Evolutionary conservation across 495 filamentous ascomycete genomes (phyloP).

Genomic region (Halenospora varia): DNA sequence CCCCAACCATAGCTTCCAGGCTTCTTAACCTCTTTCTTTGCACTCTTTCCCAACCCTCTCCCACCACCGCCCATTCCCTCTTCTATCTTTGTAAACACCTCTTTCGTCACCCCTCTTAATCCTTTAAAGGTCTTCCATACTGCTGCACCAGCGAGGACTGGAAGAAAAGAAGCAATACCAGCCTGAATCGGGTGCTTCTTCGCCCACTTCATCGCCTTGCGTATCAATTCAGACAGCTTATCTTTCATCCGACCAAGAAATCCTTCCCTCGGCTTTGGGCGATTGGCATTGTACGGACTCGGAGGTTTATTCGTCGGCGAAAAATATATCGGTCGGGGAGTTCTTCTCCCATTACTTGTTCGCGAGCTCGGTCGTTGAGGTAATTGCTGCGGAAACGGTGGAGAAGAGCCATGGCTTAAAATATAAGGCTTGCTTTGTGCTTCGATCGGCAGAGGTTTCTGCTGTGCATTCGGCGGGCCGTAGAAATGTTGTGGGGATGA

Average conservation of each 20-base stretch:
- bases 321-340: constrained; percentile 18
- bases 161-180: constrained; percentile 13
- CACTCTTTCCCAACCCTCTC: background rate
- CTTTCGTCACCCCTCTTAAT: background rate
- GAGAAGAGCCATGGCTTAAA: background rate
- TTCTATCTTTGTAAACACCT: background rate
- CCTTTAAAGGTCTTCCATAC: background rate
- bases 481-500: constrained; percentile 6
- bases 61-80: background rate
- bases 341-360: too few species aligned
- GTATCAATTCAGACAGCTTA: constrained; percentile 14
- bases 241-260: constrained; percentile 7
- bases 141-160: constrained; percentile 7
- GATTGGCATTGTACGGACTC: constrained; percentile 12
- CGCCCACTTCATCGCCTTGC: constrained; percentile 7
- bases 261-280: constrained; percentile 14
- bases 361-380: background rate
- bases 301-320: constrained; percentile 15
- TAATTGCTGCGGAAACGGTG: background rate
- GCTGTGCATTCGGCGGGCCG: background rate
- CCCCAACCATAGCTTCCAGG: constrained; percentile 19
- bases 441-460: background rate
- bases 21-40: constrained; percentile 7
- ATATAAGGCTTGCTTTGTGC: background rate
- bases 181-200: constrained; percentile 19